These are phyloP conservation scores for Hyaloscypha hepaticicola DNA, from an alignment of 495 filamentous ascomycete genomes.

Conservation along the genomic window DNA sequence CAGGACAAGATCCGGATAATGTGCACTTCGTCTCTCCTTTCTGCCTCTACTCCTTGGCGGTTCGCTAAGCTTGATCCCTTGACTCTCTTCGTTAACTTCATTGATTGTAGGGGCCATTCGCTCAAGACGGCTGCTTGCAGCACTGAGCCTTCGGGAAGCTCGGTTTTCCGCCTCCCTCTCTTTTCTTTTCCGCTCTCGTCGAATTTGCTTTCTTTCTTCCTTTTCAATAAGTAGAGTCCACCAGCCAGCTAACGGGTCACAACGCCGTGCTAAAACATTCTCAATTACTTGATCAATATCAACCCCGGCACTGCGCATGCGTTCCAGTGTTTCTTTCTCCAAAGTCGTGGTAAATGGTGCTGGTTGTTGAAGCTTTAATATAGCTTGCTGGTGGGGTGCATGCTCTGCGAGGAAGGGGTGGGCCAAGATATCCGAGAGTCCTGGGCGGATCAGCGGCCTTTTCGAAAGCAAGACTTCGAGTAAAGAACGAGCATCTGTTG, in stretches of 20 bases:
- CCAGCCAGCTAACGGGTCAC: slow-evolving; percentile 90
- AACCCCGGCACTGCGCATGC: slow-evolving; percentile 93
- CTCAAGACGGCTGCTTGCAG: slow-evolving; percentile 80
- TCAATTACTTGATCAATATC: slow-evolving; percentile 94
- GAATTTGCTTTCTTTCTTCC: slow-evolving; percentile 84
- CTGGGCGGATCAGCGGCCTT: slow-evolving; percentile 78
- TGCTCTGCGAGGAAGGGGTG: slow-evolving; percentile 89
- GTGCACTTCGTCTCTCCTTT: slow-evolving; percentile 49
- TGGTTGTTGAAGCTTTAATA: slow-evolving; percentile 80
- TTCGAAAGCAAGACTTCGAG: slow-evolving; percentile 81
- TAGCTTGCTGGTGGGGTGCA: slow-evolving; percentile 85
- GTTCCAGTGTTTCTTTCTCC: slow-evolving; percentile 86
- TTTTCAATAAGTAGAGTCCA: slow-evolving; percentile 96
- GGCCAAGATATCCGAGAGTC: slow-evolving; percentile 81
- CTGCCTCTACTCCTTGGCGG: slow-evolving; percentile 58
- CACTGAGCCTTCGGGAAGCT: slow-evolving; percentile 76
- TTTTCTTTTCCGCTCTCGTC: slow-evolving; percentile 79
- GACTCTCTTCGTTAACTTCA: slow-evolving; percentile 73
- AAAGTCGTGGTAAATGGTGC: slow-evolving; percentile 83
- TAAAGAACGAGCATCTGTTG: slow-evolving; percentile 72
- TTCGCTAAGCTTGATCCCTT: slow-evolving; percentile 39
- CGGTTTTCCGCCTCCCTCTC: slow-evolving; percentile 82
- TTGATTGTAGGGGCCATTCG: slow-evolving; percentile 68
- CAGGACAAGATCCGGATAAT: slow-evolving; percentile 46
- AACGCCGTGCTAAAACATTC: slow-evolving; percentile 84